These are phyloP conservation scores for Aspergillus ruber DNA, from an alignment of 2,329 filamentous ascomycete species.

Conservation along the genomic window DNA sequence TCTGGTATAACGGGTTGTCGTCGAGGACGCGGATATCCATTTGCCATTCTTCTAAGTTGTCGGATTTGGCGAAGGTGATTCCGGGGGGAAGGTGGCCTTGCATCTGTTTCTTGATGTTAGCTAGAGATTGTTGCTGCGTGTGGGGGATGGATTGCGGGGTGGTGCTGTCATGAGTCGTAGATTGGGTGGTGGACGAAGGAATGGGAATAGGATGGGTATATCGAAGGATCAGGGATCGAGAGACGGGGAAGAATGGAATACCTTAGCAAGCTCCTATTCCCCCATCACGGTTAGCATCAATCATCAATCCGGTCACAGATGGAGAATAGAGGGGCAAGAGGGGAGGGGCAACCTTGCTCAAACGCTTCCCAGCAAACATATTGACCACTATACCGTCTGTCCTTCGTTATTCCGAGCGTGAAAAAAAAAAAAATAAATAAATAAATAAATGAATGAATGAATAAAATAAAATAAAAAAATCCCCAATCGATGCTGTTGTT, in stretches of 20 bases:
- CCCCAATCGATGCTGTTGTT: too few relatives aligned
- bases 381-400: constrained; percentile 1
- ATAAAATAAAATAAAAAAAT: too few relatives aligned
- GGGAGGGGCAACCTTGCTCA: constrained; percentile 36
- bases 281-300: constrained; percentile 15
- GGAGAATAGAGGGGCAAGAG: background rate
- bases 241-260: constrained; percentile 20
- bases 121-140: too few relatives aligned
- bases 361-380: constrained; percentile 48
- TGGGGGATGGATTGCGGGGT: too few relatives aligned
- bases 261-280: constrained; percentile 50
- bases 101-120: constrained; percentile 36
- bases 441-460: too few relatives aligned
- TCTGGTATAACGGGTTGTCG: constrained; percentile 76
- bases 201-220: background rate
- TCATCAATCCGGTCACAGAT: background rate
- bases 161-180: background rate
- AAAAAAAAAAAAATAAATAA: too few relatives aligned
- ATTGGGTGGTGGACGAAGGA: background rate
- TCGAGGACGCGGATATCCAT: constrained; percentile 91
- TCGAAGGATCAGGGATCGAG: background rate
- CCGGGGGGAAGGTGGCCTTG: constrained; percentile 55
- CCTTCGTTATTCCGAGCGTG: too few relatives aligned
- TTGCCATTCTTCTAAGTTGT: constrained; percentile 82
- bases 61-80: constrained; percentile 73